A percentile compares a stretch with the other conserved stretches of the same genome.
phyloP scores from a whole-genome alignment of 1,284 basidiomycete species.

The Ganoderma resinaceum region DNA sequence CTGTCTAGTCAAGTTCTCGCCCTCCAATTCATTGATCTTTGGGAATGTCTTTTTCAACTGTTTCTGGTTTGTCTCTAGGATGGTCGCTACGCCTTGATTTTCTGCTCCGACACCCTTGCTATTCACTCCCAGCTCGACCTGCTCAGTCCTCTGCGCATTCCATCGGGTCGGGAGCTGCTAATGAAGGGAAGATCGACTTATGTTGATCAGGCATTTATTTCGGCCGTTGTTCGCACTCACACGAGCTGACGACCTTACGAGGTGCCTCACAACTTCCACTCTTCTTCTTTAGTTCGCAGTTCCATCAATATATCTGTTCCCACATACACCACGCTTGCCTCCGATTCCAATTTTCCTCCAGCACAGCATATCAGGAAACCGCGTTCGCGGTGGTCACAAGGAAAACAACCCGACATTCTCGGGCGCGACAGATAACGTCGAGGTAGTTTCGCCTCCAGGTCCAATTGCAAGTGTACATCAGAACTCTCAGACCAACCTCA shows the following conservation, averaged over 20 bases:
- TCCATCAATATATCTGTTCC: not conserved
- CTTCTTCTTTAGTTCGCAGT: not conserved
- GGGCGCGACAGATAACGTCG: too few species aligned
- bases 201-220: slow-evolving; percentile 26
- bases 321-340: not conserved
- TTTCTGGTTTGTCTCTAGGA: not conserved
- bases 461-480: too few species aligned
- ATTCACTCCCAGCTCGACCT: slow-evolving; percentile 30
- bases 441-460: too few species aligned
- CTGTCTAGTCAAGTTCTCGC: not conserved
- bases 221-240: slow-evolving; percentile 22
- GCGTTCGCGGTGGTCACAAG: too few species aligned
- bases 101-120: slow-evolving; percentile 18
- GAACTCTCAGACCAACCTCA: not conserved
- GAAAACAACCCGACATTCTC: too few species aligned
- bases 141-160: slow-evolving; percentile 11
- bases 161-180: slow-evolving; percentile 31
- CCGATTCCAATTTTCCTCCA: not conserved
- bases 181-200: slow-evolving; percentile 26
- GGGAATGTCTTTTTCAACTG: not conserved
- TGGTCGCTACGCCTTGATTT: not conserved
- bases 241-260: slow-evolving; percentile 31
- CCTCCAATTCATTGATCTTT: not conserved
- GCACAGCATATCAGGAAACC: too few species aligned
- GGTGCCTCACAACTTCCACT: slow-evolving; percentile 27